Percentiles rank a stretch among this genome's conserved stretches.
These are phyloP conservation scores for Metschnikowia matae DNA, from an alignment of 805 yeast species.

Conservation along the genomic window DNA sequence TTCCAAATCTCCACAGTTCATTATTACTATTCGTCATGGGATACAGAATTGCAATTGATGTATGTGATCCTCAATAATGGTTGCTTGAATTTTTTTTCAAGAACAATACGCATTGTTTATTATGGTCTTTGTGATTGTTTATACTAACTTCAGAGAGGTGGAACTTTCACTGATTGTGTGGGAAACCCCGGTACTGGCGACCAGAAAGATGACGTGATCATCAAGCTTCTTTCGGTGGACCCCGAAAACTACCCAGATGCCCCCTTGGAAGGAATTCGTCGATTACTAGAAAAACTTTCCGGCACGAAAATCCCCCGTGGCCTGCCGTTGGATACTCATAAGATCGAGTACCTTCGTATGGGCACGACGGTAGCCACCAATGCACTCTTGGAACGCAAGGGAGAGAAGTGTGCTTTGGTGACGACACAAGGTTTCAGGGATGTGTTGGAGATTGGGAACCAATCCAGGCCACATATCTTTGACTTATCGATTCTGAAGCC, in stretches of 20 bases:
- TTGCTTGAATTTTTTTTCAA: too few relatives aligned
- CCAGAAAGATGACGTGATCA: constrained; percentile 17
- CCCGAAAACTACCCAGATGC: constrained; percentile 19
- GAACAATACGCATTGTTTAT: too few relatives aligned
- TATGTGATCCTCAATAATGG: constrained; percentile 5
- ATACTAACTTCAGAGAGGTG: constrained; percentile 18
- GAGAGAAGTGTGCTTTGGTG: constrained; percentile 78
- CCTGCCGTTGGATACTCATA: constrained; percentile 16
- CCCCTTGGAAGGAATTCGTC: constrained; percentile 18
- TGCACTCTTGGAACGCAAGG: constrained; percentile 88
- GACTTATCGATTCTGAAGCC: constrained; percentile 74
- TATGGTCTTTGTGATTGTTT: not conserved
- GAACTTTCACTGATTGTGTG: constrained; percentile 20
- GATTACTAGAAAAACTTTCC: constrained; percentile 14
- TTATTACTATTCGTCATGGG: constrained; percentile 9
- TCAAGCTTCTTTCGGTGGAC: constrained; percentile 18
- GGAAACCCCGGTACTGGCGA: constrained; percentile 19
- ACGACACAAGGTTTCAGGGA: constrained; percentile 90
- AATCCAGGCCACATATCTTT: constrained; percentile 85
- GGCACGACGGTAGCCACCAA: constrained; percentile 67
- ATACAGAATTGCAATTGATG: constrained; percentile 18
- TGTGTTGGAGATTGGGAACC: constrained; percentile 80
- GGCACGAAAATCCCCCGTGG: constrained; percentile 15
- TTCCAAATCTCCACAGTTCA: too few relatives aligned
- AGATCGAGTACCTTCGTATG: constrained; percentile 21